phyloP scores from a whole-genome alignment of 1,284 basidiomycete species.

The Polyporus tsugae region DNA sequence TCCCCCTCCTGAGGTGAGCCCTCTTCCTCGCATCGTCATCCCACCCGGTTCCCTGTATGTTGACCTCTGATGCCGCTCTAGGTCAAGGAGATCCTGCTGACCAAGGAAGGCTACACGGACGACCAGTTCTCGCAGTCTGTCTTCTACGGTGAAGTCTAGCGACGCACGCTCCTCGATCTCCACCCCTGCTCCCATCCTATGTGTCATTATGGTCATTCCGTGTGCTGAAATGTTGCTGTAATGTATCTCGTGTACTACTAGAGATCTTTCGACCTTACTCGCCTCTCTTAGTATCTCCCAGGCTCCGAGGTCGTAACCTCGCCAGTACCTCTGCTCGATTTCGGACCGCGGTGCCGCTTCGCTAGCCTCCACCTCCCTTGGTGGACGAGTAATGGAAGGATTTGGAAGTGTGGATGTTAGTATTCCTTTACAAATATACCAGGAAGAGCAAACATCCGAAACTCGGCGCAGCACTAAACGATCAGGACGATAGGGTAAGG shows the following conservation, averaged over 20 bases:
- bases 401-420: too few species aligned
- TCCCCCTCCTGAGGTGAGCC: conserved; percentile 80
- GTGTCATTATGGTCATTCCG: not conserved
- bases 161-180: not conserved
- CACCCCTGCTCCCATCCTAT: not conserved
- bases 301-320: not conserved
- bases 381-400: too few species aligned
- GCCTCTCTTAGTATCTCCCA: not conserved
- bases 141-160: conserved; percentile 54
- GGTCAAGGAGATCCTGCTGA: conserved; percentile 80
- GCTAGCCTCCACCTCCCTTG: too few species aligned
- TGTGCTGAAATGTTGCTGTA: not conserved
- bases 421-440: too few species aligned
- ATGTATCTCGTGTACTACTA: too few species aligned
- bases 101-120: conserved; percentile 58
- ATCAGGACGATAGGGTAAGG: too few species aligned
- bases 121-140: conserved; percentile 57
- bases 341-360: too few species aligned
- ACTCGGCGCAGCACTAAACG: too few species aligned
- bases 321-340: too few species aligned
- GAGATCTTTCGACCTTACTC: too few species aligned
- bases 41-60: not conserved
- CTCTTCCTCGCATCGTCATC: not conserved
- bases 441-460: too few species aligned
- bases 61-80: conserved; percentile 40